Conservation (phyloP, 495 filamentous ascomycete species). For the Chaetomium cochliodes region DNA sequence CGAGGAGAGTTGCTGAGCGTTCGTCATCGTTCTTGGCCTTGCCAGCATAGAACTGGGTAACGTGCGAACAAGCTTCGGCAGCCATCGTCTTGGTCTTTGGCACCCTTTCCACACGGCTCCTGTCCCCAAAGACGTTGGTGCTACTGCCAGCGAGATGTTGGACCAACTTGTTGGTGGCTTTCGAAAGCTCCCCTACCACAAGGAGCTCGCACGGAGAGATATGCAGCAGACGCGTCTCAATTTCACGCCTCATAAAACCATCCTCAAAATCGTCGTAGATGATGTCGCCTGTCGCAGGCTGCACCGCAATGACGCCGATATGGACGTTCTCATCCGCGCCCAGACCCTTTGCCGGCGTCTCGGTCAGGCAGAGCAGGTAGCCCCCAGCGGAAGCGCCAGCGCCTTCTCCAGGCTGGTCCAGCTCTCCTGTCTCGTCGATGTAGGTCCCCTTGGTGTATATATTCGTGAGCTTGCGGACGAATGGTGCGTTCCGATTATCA, state of each 20-base stretch:
- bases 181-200: constrained; percentile 90
- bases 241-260: constrained; percentile 96
- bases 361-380: constrained; percentile 90
- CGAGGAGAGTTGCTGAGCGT: constrained; percentile 61
- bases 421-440: constrained; percentile 86
- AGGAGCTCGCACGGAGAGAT: constrained; percentile 95
- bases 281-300: constrained; percentile 92
- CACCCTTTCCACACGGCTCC: constrained; percentile 76
- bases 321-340: constrained; percentile 92
- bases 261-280: constrained; percentile 97
- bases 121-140: constrained; percentile 91
- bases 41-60: constrained; percentile 89
- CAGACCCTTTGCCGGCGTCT: constrained; percentile 77
- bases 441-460: constrained; percentile 98
- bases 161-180: constrained; percentile 89
- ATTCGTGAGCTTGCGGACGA: constrained; percentile 90
- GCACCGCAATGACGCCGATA: constrained; percentile 90
- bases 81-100: constrained; percentile 78
- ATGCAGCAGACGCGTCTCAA: constrained; percentile 90
- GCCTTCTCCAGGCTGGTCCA: constrained; percentile 54
- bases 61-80: constrained; percentile 80
- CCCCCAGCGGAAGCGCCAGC: constrained; percentile 73
- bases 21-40: constrained; percentile 66
- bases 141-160: constrained; percentile 82
- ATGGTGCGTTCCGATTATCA: constrained; percentile 91